A percentile compares a stretch with the other conserved stretches of the same genome.
Evolutionary conservation across 805 yeast species (phyloP).

Genomic region (Priceomyces medius): DNA sequence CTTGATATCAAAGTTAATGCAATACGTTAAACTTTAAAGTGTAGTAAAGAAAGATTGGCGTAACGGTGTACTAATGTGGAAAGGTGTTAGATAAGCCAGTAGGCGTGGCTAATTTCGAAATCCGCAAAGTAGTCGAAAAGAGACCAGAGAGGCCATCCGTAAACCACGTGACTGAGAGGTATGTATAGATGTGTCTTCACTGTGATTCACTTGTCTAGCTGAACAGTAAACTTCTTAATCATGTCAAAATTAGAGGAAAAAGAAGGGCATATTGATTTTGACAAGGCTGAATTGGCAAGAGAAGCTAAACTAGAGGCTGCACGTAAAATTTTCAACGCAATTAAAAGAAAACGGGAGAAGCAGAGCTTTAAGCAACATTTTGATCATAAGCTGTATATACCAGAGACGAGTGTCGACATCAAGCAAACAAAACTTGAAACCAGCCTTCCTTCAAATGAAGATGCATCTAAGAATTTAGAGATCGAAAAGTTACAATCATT

Average conservation of each 20-base stretch:
- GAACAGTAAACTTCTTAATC: too few species aligned
- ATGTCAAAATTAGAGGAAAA: neutral
- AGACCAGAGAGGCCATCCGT: too few species aligned
- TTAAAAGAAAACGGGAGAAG: slow-evolving; percentile 45
- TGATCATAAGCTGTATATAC: neutral
- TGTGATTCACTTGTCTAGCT: too few species aligned
- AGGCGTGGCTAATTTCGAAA: too few species aligned
- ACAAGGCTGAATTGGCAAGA: slow-evolving; percentile 35
- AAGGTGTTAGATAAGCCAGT: too few species aligned
- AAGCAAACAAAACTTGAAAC: slow-evolving; percentile 1
- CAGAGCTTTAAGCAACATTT: neutral
- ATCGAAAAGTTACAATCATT: slow-evolving; percentile 21
- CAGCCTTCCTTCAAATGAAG: neutral
- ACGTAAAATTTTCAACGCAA: slow-evolving; percentile 67
- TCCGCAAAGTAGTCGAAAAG: too few species aligned
- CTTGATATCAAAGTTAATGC: too few species aligned
- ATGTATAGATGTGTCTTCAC: too few species aligned
- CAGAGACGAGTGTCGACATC: neutral
- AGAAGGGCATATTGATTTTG: slow-evolving; percentile 4
- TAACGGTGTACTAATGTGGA: too few species aligned
- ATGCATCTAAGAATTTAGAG: slow-evolving; percentile 5
- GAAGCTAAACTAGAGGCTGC: slow-evolving; percentile 73
- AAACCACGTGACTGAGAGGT: too few species aligned
- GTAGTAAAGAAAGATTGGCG: too few species aligned
- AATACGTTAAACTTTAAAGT: too few species aligned